Conservation (phyloP, 805 yeast genomes). For the Jamesozyma hellenica region DNA sequence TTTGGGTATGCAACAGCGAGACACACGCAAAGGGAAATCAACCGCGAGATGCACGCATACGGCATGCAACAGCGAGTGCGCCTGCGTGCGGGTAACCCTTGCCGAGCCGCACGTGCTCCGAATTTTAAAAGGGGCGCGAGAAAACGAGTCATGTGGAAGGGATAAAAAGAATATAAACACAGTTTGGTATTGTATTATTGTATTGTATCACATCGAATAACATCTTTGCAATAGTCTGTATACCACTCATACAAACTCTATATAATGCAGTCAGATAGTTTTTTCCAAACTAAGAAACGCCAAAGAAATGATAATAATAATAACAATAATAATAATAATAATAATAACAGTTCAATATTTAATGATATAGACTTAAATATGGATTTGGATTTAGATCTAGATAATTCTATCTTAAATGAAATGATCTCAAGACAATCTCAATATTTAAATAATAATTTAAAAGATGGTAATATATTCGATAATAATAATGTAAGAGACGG, state of each 20-base stretch:
- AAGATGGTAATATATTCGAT: conserved; percentile 8
- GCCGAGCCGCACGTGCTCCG: neutral
- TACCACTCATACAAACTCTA: too few species aligned
- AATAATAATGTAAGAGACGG: conserved; percentile 4
- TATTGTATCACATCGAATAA: too few species aligned
- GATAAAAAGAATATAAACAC: too few species aligned
- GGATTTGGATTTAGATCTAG: neutral
- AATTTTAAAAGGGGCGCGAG: too few species aligned
- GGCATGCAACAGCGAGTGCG: neutral
- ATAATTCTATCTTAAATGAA: neutral
- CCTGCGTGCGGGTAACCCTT: neutral
- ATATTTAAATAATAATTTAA: conserved; percentile 15
- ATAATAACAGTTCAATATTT: neutral
- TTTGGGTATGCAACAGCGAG: too few species aligned
- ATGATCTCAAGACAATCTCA: conserved; percentile 22
- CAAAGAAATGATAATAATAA: conserved; percentile 1
- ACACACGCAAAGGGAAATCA: too few species aligned
- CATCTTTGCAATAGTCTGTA: too few species aligned
- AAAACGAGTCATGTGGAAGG: too few species aligned
- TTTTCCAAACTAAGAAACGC: conserved; percentile 1
- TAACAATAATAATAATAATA: neutral
- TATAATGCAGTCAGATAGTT: too few species aligned
- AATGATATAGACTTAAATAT: neutral
- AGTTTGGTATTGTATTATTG: too few species aligned
- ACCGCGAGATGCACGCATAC: too few species aligned